phyloP scores from a whole-genome alignment of 768 basidiomycete genomes.

The Podaxis sp. region DNA sequence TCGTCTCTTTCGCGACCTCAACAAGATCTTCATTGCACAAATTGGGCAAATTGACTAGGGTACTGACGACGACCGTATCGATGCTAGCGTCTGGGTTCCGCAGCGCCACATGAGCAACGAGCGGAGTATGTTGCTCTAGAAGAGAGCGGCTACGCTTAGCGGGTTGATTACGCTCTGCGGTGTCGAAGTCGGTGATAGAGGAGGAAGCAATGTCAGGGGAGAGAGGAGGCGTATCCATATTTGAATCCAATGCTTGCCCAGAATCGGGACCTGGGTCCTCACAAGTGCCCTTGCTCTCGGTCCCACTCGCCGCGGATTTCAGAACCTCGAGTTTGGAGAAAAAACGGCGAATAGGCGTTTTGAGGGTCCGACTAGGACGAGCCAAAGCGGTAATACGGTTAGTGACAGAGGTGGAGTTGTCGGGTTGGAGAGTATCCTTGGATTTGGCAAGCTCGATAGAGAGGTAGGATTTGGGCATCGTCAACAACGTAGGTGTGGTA shows the following conservation, averaged over 20 bases:
- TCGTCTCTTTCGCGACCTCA: conserved; percentile 50
- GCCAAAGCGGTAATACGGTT: neutral
- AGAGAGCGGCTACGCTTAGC: neutral
- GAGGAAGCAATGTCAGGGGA: neutral
- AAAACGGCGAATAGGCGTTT: conserved; percentile 32
- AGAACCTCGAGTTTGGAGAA: conserved; percentile 38
- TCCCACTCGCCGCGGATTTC: conserved; percentile 18
- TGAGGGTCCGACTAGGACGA: neutral
- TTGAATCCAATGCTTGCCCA: neutral
- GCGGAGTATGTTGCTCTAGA: neutral
- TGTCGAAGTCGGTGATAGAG: neutral
- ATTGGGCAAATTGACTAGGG: conserved; percentile 58
- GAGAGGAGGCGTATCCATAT: neutral
- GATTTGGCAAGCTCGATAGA: neutral
- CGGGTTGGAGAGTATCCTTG: neutral
- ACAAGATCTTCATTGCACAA: conserved; percentile 74
- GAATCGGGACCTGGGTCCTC: conserved; percentile 14
- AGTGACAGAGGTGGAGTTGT: conserved; percentile 8
- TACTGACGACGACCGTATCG: conserved; percentile 60
- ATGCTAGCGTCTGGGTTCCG: conserved; percentile 56
- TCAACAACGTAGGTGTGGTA: neutral
- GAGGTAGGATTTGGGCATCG: conserved; percentile 2
- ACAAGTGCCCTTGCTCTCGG: conserved; percentile 26
- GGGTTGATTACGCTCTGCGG: neutral
- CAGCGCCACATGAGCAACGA: conserved; percentile 43